These are phyloP conservation scores for Mercurialis annua DNA, from an alignment of 345 rosid genomes.

Conservation along the genomic window DNA sequence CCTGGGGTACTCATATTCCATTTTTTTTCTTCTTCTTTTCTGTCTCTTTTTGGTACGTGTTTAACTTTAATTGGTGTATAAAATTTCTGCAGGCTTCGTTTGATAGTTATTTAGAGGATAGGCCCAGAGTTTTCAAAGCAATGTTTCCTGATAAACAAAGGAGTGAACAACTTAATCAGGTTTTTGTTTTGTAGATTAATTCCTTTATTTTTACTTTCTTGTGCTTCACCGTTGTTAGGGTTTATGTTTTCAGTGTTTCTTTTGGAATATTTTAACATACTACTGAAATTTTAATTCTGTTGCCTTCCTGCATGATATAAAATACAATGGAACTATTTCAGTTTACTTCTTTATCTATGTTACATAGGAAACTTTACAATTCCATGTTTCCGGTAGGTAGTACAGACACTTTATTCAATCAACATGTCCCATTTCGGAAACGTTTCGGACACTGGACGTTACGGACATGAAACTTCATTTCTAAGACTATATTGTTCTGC, in stretches of 20 bases:
- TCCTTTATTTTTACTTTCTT: background rate
- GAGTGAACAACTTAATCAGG: constrained; percentile 67
- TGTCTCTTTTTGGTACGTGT: background rate
- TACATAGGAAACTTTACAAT: too few species aligned
- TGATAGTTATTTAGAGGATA: constrained; percentile 79
- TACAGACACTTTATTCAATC: too few species aligned
- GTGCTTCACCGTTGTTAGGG: too few species aligned
- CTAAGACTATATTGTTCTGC: too few species aligned
- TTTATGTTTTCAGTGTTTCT: too few species aligned
- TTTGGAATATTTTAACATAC: background rate
- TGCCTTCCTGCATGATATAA: too few species aligned
- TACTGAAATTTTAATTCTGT: background rate
- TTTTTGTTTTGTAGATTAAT: constrained; percentile 6
- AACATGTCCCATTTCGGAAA: too few species aligned
- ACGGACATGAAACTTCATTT: too few species aligned
- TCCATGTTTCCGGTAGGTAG: too few species aligned
- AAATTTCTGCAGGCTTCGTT: constrained; percentile 57
- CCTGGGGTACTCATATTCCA: constrained; percentile 71
- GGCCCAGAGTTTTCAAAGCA: constrained; percentile 70
- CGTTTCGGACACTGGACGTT: too few species aligned
- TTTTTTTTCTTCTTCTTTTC: background rate
- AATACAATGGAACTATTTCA: background rate
- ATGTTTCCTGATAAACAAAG: constrained; percentile 75
- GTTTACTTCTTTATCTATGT: background rate
- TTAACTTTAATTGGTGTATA: background rate